Percentiles rank a stretch among this genome's conserved stretches.
These are phyloP conservation scores for Psilocybe subaeruginosa DNA, from an alignment of 768 basidiomycete genomes.

Conservation along the genomic window DNA sequence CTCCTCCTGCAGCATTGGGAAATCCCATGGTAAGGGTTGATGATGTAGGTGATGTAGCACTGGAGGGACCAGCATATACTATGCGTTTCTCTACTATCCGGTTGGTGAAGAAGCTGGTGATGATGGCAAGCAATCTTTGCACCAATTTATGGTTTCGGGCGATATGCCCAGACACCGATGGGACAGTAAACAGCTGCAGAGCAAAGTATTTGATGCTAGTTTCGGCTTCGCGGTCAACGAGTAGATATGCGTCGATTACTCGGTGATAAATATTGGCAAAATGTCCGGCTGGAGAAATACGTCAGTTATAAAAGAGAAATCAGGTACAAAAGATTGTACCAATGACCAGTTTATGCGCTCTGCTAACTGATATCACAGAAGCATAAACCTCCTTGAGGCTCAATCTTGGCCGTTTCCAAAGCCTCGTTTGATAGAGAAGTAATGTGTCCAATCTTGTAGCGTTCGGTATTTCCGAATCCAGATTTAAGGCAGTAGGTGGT, in stretches of 20 bases:
- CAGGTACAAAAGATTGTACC: conserved; percentile 49
- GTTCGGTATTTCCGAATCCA: conserved; percentile 46
- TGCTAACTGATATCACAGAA: conserved; percentile 69
- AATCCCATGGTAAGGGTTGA: conserved; percentile 4
- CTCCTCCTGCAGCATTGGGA: neutral
- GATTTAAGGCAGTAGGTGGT: conserved; percentile 35
- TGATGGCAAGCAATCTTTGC: conserved; percentile 77
- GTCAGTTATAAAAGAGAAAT: neutral
- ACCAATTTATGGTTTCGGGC: conserved; percentile 76
- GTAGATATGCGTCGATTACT: conserved; percentile 88
- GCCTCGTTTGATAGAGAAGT: conserved; percentile 78
- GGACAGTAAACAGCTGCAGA: conserved; percentile 91
- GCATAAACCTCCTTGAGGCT: conserved; percentile 85
- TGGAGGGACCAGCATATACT: conserved; percentile 37
- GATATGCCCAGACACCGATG: conserved; percentile 80
- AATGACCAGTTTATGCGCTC: conserved; percentile 74
- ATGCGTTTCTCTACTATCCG: conserved; percentile 80
- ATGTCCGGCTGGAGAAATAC: conserved; percentile 60
- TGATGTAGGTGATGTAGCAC: conserved; percentile 6
- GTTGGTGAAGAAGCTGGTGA: conserved; percentile 91
- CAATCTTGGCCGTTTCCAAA: conserved; percentile 85
- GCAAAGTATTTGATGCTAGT: conserved; percentile 94
- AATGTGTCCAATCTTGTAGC: conserved; percentile 73
- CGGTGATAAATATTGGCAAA: conserved; percentile 86
- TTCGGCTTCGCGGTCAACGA: conserved; percentile 93